Evolutionary conservation across 2,329 filamentous ascomycete genomes (phyloP).

Genomic region (Paecilomyces fulvus): DNA sequence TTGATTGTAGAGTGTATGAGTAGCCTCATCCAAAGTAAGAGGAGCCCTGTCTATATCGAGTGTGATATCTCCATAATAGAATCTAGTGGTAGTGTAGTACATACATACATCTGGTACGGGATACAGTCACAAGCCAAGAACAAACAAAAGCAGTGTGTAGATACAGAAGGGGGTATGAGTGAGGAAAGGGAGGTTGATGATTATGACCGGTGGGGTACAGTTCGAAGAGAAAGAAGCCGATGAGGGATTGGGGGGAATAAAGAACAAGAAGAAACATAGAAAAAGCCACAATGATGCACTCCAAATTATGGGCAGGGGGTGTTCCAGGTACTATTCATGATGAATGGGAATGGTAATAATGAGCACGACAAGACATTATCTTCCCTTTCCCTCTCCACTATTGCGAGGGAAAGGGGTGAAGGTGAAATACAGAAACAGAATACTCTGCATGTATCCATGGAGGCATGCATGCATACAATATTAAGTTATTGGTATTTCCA

Average conservation of each 20-base stretch:
- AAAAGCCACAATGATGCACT: not conserved
- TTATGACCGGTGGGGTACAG: not conserved
- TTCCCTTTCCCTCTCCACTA: not conserved
- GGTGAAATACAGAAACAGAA: not conserved
- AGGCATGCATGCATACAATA: not conserved
- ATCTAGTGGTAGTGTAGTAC: not conserved
- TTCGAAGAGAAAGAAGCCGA: not conserved
- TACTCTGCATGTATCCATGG: not conserved
- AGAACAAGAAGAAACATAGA: slow-evolving; percentile 11
- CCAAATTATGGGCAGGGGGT: not conserved
- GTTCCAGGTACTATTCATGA: not conserved
- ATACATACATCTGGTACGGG: not conserved
- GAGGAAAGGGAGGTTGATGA: not conserved
- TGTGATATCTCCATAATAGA: too few species aligned
- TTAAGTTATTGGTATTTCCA: not conserved
- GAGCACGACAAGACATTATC: slow-evolving; percentile 1
- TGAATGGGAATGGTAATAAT: slow-evolving; percentile 3
- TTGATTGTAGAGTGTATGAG: too few species aligned
- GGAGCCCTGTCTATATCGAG: too few species aligned
- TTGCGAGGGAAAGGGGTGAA: not conserved
- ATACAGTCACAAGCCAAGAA: not conserved
- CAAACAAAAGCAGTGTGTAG: not conserved
- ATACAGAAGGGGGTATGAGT: not conserved
- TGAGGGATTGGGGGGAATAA: slow-evolving; percentile 1
- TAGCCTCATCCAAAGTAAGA: too few species aligned